These are phyloP conservation scores for Geotrichum macrosporum DNA, from an alignment of 1,139 yeast species.

Conservation along the genomic window DNA sequence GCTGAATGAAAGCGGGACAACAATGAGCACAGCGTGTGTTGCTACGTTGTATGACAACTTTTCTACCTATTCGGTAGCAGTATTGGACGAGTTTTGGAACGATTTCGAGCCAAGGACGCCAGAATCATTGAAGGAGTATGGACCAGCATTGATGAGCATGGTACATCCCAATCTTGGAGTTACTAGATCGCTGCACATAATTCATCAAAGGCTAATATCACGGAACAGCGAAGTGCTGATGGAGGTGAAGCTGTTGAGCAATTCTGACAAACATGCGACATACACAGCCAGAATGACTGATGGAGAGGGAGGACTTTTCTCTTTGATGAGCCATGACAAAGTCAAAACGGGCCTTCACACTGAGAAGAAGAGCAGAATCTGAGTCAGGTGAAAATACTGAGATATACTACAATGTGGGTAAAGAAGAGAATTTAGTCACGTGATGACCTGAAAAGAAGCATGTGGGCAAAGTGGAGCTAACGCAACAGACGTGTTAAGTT, in stretches of 20 bases:
- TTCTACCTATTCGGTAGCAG: conserved; percentile 30
- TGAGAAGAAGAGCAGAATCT: no score
- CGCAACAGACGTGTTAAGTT: no score
- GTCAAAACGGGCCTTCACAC: background rate
- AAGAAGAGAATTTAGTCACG: no score
- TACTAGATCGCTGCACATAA: conserved; percentile 13
- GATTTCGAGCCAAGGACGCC: conserved; percentile 20
- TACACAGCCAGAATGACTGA: conserved; percentile 14
- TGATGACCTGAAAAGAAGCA: no score
- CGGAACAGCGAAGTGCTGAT: conserved; percentile 9
- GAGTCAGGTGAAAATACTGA: no score
- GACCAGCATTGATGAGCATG: background rate
- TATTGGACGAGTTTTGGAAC: conserved; percentile 31
- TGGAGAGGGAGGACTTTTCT: conserved; percentile 10
- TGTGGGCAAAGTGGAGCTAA: no score
- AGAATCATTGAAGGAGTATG: conserved; percentile 5
- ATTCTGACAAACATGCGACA: conserved; percentile 1
- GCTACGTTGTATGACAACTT: conserved; percentile 34
- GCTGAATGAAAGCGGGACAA: no score
- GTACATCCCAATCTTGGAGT: conserved; percentile 12
- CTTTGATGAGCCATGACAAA: conserved; percentile 17
- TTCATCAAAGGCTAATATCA: conserved; percentile 10
- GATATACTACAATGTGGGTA: no score
- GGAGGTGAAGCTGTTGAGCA: conserved; percentile 7
- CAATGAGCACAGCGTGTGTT: conserved; percentile 37